Evolutionary conservation across 2,329 filamentous ascomycete genomes (phyloP).

Genomic region (Simplicillium sp.): DNA sequence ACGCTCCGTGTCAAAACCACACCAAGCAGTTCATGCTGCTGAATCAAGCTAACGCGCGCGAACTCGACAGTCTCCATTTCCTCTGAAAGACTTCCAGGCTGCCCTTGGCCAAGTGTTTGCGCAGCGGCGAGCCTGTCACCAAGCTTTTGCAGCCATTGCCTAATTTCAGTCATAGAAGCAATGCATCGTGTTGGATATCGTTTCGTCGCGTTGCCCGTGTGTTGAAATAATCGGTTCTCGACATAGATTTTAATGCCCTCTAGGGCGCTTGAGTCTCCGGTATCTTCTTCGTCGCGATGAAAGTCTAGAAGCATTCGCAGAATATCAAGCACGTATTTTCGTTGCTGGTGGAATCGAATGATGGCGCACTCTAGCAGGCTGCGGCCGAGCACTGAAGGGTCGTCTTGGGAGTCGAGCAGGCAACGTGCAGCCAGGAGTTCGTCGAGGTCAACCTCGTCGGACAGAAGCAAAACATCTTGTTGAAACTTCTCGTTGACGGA

Average conservation of each 20-base stretch:
- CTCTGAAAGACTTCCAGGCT: slow-evolving; percentile 43
- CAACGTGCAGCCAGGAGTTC: slow-evolving; percentile 75
- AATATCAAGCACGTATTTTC: slow-evolving; percentile 74
- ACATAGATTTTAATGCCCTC: slow-evolving; percentile 25
- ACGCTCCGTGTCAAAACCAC: slow-evolving; percentile 73
- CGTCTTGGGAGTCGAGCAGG: slow-evolving; percentile 63
- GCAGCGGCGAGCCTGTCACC: slow-evolving; percentile 68
- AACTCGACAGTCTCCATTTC: slow-evolving; percentile 71
- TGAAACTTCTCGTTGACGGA: slow-evolving; percentile 80
- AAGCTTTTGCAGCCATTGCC: slow-evolving; percentile 66
- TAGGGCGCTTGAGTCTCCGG: slow-evolving; percentile 25
- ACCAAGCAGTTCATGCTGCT: slow-evolving; percentile 82
- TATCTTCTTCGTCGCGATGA: slow-evolving; percentile 44
- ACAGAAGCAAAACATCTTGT: slow-evolving; percentile 69
- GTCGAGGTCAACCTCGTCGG: slow-evolving; percentile 83
- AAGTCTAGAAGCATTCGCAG: slow-evolving; percentile 71
- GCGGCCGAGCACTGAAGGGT: slow-evolving; percentile 59
- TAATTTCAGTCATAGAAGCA: slow-evolving; percentile 65
- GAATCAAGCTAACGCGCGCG: slow-evolving; percentile 68
- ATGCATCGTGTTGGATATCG: slow-evolving; percentile 68
- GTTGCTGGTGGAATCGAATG: slow-evolving; percentile 79
- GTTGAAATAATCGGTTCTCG: slow-evolving; percentile 21
- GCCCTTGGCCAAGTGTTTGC: slow-evolving; percentile 60
- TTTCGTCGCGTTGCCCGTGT: slow-evolving; percentile 31
- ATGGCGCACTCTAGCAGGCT: slow-evolving; percentile 69